phyloP scores from a whole-genome alignment of 345 rosid species.

The Triadica sebifera region DNA sequence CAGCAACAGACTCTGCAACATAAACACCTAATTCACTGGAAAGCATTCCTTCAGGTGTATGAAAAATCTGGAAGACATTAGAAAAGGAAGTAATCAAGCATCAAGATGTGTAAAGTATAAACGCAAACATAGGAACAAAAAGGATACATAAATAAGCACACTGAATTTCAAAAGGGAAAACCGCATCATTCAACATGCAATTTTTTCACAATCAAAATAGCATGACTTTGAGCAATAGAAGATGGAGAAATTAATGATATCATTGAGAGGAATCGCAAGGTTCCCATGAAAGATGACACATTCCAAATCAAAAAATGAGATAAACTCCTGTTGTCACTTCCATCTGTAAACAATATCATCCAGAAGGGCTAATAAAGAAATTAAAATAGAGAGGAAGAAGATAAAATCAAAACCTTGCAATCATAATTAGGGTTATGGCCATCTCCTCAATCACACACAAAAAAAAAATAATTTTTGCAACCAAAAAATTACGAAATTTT shows the following conservation, averaged over 20 bases:
- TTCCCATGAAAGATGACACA: no score
- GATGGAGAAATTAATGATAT: neutral
- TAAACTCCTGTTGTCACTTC: neutral
- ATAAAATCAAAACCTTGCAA: neutral
- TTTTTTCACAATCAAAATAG: neutral
- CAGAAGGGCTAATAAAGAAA: no score
- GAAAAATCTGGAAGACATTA: conserved; percentile 56
- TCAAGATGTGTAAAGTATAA: neutral
- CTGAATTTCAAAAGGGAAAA: neutral
- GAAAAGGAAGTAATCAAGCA: neutral
- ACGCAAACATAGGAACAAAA: neutral
- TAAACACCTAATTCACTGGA: conserved; percentile 83
- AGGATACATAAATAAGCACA: neutral
- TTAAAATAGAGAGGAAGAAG: neutral
- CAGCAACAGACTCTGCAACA: conserved; percentile 68
- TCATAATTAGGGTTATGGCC: neutral
- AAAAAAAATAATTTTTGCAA: neutral
- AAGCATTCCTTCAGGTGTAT: conserved; percentile 88
- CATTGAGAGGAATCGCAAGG: neutral
- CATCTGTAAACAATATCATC: neutral
- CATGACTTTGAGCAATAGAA: neutral
- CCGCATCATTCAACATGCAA: neutral
- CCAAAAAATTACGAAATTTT: neutral
- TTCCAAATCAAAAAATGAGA: neutral
- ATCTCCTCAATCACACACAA: neutral